These are phyloP conservation scores for Zygoascus sp. DNA, from an alignment of 1,139 yeast genomes.

Conservation along the genomic window DNA sequence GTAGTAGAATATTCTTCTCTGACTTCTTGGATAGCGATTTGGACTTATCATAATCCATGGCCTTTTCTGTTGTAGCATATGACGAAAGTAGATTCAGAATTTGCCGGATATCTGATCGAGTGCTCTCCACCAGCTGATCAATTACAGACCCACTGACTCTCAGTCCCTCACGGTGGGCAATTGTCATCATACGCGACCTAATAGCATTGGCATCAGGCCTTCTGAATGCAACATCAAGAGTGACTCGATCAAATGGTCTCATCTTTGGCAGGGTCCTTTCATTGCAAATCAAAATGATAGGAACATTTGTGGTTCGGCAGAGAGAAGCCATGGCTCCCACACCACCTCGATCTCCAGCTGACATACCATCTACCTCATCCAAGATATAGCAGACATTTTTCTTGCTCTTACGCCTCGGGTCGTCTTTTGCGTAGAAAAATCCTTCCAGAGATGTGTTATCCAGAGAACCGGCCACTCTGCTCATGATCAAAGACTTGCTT, in stretches of 20 bases:
- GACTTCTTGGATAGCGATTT: constrained; percentile 58
- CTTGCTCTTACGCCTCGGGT: constrained; percentile 30
- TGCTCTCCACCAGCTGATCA: constrained; percentile 79
- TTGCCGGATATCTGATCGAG: constrained; percentile 90
- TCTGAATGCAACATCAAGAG: constrained; percentile 77
- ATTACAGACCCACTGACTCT: constrained; percentile 75
- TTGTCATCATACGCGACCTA: constrained; percentile 80
- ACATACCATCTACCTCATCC: constrained; percentile 99
- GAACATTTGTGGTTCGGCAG: constrained; percentile 80
- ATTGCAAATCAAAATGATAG: constrained; percentile 89
- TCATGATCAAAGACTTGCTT: constrained; percentile 69
- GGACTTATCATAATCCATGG: constrained; percentile 51
- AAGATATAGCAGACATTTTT: constrained; percentile 75
- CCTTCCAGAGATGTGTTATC: constrained; percentile 83
- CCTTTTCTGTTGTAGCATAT: constrained; percentile 61
- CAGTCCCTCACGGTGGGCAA: constrained; percentile 79
- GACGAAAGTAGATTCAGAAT: constrained; percentile 86
- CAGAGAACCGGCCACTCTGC: constrained; percentile 63
- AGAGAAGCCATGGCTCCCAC: constrained; percentile 91
- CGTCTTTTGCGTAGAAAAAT: constrained; percentile 44
- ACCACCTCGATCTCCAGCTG: constrained; percentile 98
- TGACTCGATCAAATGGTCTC: constrained; percentile 91
- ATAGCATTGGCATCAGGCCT: constrained; percentile 83
- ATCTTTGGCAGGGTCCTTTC: constrained; percentile 89
- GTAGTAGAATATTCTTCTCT: constrained; percentile 86